Percentiles rank a stretch among this genome's conserved stretches.
phyloP scores from a whole-genome alignment of 257 asterid genomes.

The Avicennia marina region DNA sequence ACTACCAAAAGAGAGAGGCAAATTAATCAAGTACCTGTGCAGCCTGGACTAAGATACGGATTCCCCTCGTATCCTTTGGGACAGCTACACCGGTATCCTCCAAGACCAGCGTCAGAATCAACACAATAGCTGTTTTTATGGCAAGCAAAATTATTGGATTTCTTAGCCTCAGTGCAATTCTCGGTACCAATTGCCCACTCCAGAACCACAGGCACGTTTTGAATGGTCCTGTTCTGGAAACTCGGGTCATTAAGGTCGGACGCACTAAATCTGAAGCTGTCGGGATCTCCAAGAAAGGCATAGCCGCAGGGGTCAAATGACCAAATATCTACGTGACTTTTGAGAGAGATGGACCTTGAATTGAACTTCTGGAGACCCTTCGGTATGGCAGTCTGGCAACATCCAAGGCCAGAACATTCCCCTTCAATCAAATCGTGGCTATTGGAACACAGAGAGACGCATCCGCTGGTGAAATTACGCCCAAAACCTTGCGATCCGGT shows the following conservation, averaged over 20 bases:
- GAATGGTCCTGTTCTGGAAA: neutral
- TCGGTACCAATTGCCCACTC: constrained; percentile 22
- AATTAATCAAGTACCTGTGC: constrained; percentile 37
- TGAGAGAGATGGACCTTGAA: too few relatives aligned
- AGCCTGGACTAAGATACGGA: constrained; percentile 49
- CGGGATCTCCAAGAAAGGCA: constrained; percentile 1
- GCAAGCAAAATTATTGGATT: neutral
- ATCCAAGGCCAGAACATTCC: constrained; percentile 47
- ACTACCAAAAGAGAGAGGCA: too few relatives aligned
- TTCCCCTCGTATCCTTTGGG: constrained; percentile 47
- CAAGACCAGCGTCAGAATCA: constrained; percentile 19
- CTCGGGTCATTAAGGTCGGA: neutral
- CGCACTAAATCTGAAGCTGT: neutral
- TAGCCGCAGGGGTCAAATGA: constrained; percentile 10
- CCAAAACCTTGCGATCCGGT: constrained; percentile 16
- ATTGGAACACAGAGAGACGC: constrained; percentile 25
- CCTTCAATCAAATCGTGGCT: constrained; percentile 27
- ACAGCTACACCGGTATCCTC: constrained; percentile 58
- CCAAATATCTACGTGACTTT: neutral
- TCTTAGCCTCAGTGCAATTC: neutral
- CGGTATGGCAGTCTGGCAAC: constrained; percentile 49
- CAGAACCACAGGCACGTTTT: constrained; percentile 11
- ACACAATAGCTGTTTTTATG: neutral
- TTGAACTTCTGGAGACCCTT: constrained; percentile 34
- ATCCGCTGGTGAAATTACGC: constrained; percentile 28